phyloP scores from a whole-genome alignment of 2,329 filamentous ascomycete species.

The Xylariaceae sp. region DNA sequence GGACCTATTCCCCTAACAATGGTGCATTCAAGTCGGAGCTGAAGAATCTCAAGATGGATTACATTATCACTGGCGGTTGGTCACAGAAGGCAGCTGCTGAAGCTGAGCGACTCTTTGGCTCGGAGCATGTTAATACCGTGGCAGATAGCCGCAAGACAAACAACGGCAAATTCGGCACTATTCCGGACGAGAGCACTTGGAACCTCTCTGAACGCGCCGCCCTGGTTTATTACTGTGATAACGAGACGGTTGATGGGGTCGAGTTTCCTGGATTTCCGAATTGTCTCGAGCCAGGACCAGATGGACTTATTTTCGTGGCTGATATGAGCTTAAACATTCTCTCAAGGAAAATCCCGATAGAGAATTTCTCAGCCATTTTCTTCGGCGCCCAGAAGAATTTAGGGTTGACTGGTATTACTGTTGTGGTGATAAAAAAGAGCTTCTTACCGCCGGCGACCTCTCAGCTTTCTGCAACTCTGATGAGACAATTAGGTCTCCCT shows the following conservation, averaged over 20 bases:
- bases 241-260: slow-evolving; percentile 93
- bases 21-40: too few relatives aligned
- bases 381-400: slow-evolving; percentile 96
- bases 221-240: slow-evolving; percentile 89
- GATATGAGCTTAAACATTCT: slow-evolving; percentile 97
- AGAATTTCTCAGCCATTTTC: slow-evolving; percentile 85
- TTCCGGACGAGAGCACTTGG: slow-evolving; percentile 80
- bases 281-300: slow-evolving; percentile 61
- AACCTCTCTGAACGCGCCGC: slow-evolving; percentile 72
- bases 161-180: slow-evolving; percentile 82
- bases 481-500: slow-evolving; percentile 78
- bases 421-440: slow-evolving; percentile 82
- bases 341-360: slow-evolving; percentile 76
- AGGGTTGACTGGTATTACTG: slow-evolving; percentile 83
- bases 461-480: slow-evolving; percentile 70
- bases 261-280: slow-evolving; percentile 81
- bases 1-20: too few relatives aligned
- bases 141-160: slow-evolving; percentile 70
- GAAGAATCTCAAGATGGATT: slow-evolving; percentile 79
- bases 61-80: slow-evolving; percentile 89
- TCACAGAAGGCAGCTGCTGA: slow-evolving; percentile 88
- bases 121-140: slow-evolving; percentile 80
- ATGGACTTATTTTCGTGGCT: slow-evolving; percentile 79
- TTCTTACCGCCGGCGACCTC: slow-evolving; percentile 72
- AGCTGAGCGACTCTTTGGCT: slow-evolving; percentile 75